Evolutionary conservation across 805 yeast species (phyloP).

Genomic region (Teunomyces pallodes): DNA sequence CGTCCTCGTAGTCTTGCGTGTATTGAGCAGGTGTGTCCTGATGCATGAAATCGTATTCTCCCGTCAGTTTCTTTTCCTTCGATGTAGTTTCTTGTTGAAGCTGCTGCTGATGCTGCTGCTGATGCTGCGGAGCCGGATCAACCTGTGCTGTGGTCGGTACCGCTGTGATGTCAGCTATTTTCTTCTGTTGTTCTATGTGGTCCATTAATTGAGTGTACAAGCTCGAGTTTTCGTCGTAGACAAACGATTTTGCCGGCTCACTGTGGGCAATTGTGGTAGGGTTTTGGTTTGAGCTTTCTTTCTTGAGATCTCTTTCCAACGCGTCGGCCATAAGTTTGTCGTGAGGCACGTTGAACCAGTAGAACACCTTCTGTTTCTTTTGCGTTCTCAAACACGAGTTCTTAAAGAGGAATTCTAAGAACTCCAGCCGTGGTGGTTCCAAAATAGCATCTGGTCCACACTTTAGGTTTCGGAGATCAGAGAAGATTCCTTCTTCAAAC

Average conservation of each 20-base stretch:
- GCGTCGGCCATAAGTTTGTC: conserved; percentile 92
- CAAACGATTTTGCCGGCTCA: conserved; percentile 81
- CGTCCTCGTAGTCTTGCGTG: conserved; percentile 50
- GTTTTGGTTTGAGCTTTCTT: conserved; percentile 58
- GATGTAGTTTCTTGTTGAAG: neutral
- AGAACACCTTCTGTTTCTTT: conserved; percentile 94
- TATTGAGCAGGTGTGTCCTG: conserved; percentile 24
- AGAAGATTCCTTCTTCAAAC: conserved; percentile 94
- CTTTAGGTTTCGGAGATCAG: conserved; percentile 83
- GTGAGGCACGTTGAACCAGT: conserved; percentile 95
- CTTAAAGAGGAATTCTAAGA: conserved; percentile 78
- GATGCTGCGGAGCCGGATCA: neutral
- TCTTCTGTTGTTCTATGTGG: conserved; percentile 36
- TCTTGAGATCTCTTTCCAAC: conserved; percentile 83
- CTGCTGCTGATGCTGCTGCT: neutral
- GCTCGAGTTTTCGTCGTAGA: conserved; percentile 52
- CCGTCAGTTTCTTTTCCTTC: conserved; percentile 5
- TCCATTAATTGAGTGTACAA: conserved; percentile 54
- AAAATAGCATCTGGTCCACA: conserved; percentile 83
- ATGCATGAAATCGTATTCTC: conserved; percentile 13
- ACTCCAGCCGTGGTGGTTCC: conserved; percentile 83
- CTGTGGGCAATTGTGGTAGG: conserved; percentile 70
- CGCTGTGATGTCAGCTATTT: neutral
- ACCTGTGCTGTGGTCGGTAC: conserved; percentile 2
- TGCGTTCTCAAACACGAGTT: conserved; percentile 90